Evolutionary conservation across 2,329 filamentous ascomycete species (phyloP), one percentile per base, ranked within the genome.

Genomic region (Arthrobotrys pseudoclavata): DNA sequence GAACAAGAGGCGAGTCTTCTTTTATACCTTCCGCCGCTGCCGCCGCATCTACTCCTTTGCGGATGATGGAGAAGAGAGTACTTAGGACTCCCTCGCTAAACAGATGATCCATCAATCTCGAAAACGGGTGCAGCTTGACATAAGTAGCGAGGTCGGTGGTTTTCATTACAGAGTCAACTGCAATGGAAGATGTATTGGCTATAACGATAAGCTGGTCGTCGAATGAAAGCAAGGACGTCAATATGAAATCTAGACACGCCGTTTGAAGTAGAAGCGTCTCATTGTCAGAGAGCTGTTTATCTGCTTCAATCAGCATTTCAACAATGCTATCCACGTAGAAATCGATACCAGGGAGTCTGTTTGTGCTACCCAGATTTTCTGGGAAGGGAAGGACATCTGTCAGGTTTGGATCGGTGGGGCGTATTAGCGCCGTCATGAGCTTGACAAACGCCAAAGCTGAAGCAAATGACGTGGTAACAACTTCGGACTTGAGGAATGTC

Each of bases 81-180:
- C 88, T 89, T 81, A 97, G 89, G 22, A 97, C 92, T 79, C 91
- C 93, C 82, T 96, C 93, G 82, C 97, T 97, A 84, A 97, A 97
- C 84, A 99, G 89, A 94, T 96, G 98, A 82, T 99, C 96, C 92
- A 98, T 97, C 15, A 97, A 91, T 75, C 96, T 90, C 2, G 92
- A 90, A 82, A 98, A 99, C 0, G 96, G 95, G 84, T 99, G 96
- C 66, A 97, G 88, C 24, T 90, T 89, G 74, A 96, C 90, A 82
- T 99, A 99, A 4, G 88, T 88, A 61, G 90, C 89, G 3, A 98
- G 86, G 69, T 92, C 92, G 1, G 91, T 91, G 3, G 92, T 88
- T 48, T 88, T 88, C 79, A 97, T 92, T 15, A 91, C 89, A 9
- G 88, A 85, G 82, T 97, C 94, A 15, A 97, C 90, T 26, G 89